Conservation (phyloP, 371 early-diverging fungal genomes). For the Circinella minor region DNA sequence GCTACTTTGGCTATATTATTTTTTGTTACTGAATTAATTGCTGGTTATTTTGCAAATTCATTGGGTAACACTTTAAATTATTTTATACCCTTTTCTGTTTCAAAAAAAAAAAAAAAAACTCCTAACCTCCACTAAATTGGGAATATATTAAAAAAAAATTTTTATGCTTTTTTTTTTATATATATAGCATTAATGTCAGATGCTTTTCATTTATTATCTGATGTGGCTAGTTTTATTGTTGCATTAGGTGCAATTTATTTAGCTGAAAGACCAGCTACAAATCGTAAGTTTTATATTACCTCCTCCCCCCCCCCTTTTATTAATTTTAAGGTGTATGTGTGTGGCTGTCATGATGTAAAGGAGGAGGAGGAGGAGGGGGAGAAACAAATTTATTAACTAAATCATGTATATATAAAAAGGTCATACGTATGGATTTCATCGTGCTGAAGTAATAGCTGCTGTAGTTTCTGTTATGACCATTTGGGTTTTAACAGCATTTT, state of each 20-base stretch:
- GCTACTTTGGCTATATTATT: conserved; percentile 62
- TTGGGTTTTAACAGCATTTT: conserved; percentile 78
- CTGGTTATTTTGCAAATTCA: conserved; percentile 70
- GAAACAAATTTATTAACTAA: background rate
- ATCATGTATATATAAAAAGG: conserved; percentile 19
- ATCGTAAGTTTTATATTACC: too few relatives aligned
- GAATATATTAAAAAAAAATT: background rate
- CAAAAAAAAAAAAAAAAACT: conserved; percentile 6
- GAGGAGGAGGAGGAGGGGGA: too few relatives aligned
- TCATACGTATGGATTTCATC: conserved; percentile 85
- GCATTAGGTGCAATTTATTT: conserved; percentile 75
- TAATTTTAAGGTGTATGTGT: too few relatives aligned
- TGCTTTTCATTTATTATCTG: conserved; percentile 78
- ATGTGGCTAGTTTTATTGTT: conserved; percentile 76
- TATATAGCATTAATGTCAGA: conserved; percentile 72
- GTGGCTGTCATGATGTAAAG: too few relatives aligned
- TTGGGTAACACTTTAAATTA: conserved; percentile 43
- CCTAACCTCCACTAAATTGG: background rate
- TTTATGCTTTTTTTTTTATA: background rate
- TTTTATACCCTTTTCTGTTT: too few relatives aligned
- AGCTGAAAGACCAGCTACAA: conserved; percentile 71
- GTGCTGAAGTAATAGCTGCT: conserved; percentile 88
- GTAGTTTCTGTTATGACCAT: conserved; percentile 80
- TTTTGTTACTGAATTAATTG: conserved; percentile 73
- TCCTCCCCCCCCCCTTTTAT: too few relatives aligned